These are phyloP conservation scores for Aspergillus leporis DNA, from an alignment of 495 filamentous ascomycete genomes.

Conservation along the genomic window DNA sequence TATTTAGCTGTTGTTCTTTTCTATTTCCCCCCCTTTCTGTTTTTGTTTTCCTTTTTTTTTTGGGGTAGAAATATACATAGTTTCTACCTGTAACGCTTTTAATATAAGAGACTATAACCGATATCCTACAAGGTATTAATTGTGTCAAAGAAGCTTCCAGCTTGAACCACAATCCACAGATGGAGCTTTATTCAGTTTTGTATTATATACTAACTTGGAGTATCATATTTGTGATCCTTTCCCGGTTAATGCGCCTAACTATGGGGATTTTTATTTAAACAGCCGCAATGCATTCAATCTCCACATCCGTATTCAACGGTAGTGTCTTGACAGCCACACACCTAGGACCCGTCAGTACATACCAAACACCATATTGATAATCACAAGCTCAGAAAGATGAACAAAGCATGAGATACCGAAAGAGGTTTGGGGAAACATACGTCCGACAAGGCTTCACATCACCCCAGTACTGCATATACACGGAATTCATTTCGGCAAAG, in stretches of 20 bases:
- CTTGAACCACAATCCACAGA: too few relatives aligned
- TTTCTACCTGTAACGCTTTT: too few relatives aligned
- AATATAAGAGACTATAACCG: too few relatives aligned
- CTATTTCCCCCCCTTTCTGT: not conserved
- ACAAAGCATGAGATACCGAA: constrained; percentile 1
- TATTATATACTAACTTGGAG: too few relatives aligned
- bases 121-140: too few relatives aligned
- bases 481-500: constrained; percentile 65
- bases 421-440: constrained; percentile 19
- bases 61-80: too few relatives aligned
- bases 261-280: constrained; percentile 16
- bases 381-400: not conserved
- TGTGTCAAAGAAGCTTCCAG: too few relatives aligned
- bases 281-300: constrained; percentile 70
- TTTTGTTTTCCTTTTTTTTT: too few relatives aligned
- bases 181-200: not conserved
- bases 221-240: too few relatives aligned
- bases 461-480: constrained; percentile 58
- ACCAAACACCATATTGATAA: not conserved
- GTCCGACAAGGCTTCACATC: constrained; percentile 62
- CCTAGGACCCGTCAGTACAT: constrained; percentile 20
- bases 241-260: not conserved
- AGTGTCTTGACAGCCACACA: constrained; percentile 69
- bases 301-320: constrained; percentile 66
- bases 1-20: not conserved